Base-by-base conservation (phyloP, 495 filamentous ascomycete species). In the Talaromyces wortmannii region DNA sequence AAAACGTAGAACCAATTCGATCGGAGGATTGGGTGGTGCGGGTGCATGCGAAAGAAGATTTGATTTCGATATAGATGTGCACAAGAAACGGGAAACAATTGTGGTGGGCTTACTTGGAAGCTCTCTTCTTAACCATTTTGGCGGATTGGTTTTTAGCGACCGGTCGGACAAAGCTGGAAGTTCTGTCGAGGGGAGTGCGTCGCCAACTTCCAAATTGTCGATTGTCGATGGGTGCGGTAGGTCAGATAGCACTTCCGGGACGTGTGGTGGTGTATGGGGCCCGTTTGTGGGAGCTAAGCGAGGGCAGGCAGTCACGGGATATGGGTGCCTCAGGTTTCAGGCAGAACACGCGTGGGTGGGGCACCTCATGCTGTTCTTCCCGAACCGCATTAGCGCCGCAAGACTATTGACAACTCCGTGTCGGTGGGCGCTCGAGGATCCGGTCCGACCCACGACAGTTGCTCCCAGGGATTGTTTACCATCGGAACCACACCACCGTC, bases 91-190 rank as follows among this genome's bases (percentile, higher is more conserved):
- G 12, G 29, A 55, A 15, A 29, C 16, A 43, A 31, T 15, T n/a
- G 49, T 43, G 49, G 44, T 31, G 8, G 51, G 61, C 83, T 76
- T 88, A 90, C 87, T 97, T 97, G 82, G 89, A 91, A 76, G 94
- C 91, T 83, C 92, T 88, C 86, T 98, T 98, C 86, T 98, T 98
- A 79, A 98, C 94, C 94, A 98, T 98, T 75, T 78, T 97, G 82
- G 80, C 85, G 80, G 78, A 81, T 80, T 81, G 45, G 8, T 17
- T 49, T 23, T 55, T 72, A 68, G 72, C 68, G 68, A 66, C 73
- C 67, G 71, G 69, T 73, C 71, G 71, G 71, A 68, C 67, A 66
- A 71, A 45, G 47, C 45, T 56, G 48, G 55, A 55, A 54, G 32
- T 42, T 23, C 16, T 65, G 57, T 66, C 61, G 67, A 67, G 67